A percentile compares a stretch with the other conserved stretches of the same genome.
Evolutionary conservation across 768 basidiomycete species (phyloP).

Genomic region (Lenzites betulinus): DNA sequence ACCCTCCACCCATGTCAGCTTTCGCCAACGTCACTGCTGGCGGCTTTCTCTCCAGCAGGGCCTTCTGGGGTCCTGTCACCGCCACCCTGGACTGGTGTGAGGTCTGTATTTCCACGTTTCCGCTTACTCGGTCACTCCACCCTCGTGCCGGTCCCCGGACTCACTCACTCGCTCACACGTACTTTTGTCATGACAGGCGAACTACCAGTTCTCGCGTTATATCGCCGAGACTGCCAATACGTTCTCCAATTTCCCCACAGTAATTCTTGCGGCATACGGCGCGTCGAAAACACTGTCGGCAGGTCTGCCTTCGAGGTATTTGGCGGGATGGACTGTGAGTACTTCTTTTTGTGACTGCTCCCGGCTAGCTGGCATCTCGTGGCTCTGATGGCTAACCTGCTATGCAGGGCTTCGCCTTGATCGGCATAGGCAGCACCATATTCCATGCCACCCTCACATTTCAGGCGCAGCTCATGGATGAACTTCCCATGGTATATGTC

Average conservation of each 20-base stretch:
- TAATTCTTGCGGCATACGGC: constrained; percentile 47
- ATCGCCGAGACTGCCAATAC: constrained; percentile 78
- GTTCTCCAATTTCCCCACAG: constrained; percentile 58
- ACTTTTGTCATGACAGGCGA: constrained; percentile 46
- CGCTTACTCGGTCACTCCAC: not conserved
- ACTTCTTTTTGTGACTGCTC: not conserved
- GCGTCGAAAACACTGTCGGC: constrained; percentile 30
- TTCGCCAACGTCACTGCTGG: constrained; percentile 13
- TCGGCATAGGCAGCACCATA: constrained; percentile 76
- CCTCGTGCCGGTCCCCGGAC: constrained; percentile 4
- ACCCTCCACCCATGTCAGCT: constrained; percentile 9
- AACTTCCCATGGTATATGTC: constrained; percentile 81
- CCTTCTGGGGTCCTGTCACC: constrained; percentile 63
- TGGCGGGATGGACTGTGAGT: constrained; percentile 36
- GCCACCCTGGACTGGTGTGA: constrained; percentile 79
- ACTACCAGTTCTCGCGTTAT: constrained; percentile 77
- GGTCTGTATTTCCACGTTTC: constrained; percentile 40
- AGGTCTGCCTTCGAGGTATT: constrained; percentile 40
- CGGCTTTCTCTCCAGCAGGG: constrained; percentile 8
- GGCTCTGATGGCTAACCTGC: not conserved
- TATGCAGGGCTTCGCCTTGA: constrained; percentile 61
- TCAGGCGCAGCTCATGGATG: constrained; percentile 79
- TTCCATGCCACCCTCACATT: constrained; percentile 80
- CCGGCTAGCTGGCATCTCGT: not conserved
- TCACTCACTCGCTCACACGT: not conserved